Evolutionary conservation across 148 eudicot genomes (phyloP), one percentile per base, ranked within the genome.

Genomic region (Rheum nobile): DNA sequence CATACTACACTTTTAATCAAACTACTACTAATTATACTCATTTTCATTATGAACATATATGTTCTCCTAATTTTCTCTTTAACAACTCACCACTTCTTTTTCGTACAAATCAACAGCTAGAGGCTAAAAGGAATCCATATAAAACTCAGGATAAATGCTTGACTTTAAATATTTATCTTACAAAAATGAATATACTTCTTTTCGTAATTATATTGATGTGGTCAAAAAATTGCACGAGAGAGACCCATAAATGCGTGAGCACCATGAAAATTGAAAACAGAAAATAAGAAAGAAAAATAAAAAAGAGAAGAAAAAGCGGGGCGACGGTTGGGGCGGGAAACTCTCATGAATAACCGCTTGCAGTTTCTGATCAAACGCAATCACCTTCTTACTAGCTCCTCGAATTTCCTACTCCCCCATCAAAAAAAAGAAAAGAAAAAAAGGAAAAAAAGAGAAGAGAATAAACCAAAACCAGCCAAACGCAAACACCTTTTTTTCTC

Each of bases 251-350:
- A 59, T 59, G 29, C 35, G 67, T 22, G 34, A 59, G 67, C 67
- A 59, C 67, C 67, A 59, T 29, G 34, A 59, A 59, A 59, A 59
- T 10, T 29, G 67, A 59, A 26, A 28, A 59, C 26, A 50, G 19
- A 47, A 21, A 19, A 21, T 21, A 21, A 50, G 26, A 1, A 28
- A 26, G 2, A 22, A 26, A 19, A 17, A 61, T 35, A 61, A 29
- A 61, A 24, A 22, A 3, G 9, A 21, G 35, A 29, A 61, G 35
- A 61, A 29, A 61, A 29, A 61, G 67, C 32, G 37, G 14, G 67
- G 67, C 3, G 67, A 61, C 37, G 28, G 67, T 28, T 61, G 35
- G 38, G 22, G 73, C 48, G 73, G 48, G 73, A 71, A 71, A 71
- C 16, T 7, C 41, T 32, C 34, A n/a, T 32, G 71, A 68, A 68